Percentiles rank a stretch among this genome's conserved stretches.
These are phyloP conservation scores for Xylaria bambusicola DNA, from an alignment of 495 filamentous ascomycete genomes.

Conservation along the genomic window DNA sequence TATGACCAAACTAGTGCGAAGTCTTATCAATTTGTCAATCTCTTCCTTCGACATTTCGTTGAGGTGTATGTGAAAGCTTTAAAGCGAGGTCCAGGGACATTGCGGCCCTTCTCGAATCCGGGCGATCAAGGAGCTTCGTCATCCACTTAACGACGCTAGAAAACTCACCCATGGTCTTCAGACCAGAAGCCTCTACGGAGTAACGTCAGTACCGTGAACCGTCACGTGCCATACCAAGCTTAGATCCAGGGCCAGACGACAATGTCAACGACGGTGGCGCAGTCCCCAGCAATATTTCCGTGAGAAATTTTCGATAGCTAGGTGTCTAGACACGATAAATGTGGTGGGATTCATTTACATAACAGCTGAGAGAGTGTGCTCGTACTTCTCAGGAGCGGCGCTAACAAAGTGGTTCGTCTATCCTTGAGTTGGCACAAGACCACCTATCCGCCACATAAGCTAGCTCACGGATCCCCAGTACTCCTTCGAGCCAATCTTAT, in stretches of 20 bases:
- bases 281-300: conserved; percentile 65
- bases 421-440: conserved; percentile 76
- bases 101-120: conserved; percentile 1
- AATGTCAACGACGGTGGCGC: conserved; percentile 72
- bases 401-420: conserved; percentile 77
- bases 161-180: conserved; percentile 2
- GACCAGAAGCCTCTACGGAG: background rate
- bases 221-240: conserved; percentile 29
- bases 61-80: background rate
- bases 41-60: conserved; percentile 3
- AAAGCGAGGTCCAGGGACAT: background rate
- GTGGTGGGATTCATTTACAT: conserved; percentile 67
- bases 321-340: conserved; percentile 70
- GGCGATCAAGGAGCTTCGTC: background rate
- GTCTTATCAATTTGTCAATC: background rate
- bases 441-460: conserved; percentile 63
- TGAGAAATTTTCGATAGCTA: conserved; percentile 58
- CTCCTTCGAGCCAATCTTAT: conserved; percentile 21
- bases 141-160: background rate
- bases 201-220: background rate
- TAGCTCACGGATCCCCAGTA: conserved; percentile 29
- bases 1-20: background rate
- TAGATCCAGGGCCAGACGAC: conserved; percentile 65
- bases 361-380: conserved; percentile 74
- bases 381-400: conserved; percentile 71